Evolutionary conservation across 495 filamentous ascomycete genomes (phyloP).

Genomic region (Annulohypoxylon moriforme): DNA sequence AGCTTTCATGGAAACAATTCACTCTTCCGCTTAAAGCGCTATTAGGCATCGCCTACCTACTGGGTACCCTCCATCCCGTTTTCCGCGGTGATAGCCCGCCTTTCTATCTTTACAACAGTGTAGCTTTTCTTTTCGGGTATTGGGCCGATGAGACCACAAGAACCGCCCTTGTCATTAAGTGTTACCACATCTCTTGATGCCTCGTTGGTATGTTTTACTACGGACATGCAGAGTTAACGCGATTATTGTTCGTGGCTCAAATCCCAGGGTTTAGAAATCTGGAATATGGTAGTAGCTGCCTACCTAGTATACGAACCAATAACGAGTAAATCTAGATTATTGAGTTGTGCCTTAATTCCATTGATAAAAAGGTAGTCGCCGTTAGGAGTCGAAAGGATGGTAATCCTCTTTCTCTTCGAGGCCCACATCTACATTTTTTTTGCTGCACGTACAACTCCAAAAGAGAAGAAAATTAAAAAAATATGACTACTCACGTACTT

Average conservation of each 20-base stretch:
- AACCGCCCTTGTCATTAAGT: constrained; percentile 5
- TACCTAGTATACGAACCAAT: constrained; percentile 30
- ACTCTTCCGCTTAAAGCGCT: background rate
- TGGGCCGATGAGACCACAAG: constrained; percentile 24
- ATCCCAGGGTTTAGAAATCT: constrained; percentile 7
- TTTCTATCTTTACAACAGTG: constrained; percentile 28
- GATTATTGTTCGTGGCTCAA: constrained; percentile 23
- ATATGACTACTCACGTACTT: constrained; percentile 41
- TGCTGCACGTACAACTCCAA: constrained; percentile 10
- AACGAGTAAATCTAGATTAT: constrained; percentile 10
- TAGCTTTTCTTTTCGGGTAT: constrained; percentile 30
- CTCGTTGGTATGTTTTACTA: constrained; percentile 17
- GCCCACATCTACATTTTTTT: background rate
- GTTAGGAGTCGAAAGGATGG: constrained; percentile 27
- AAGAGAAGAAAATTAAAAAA: background rate
- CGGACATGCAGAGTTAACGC: constrained; percentile 12
- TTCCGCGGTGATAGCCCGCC: constrained; percentile 21
- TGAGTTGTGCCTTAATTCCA: constrained; percentile 28
- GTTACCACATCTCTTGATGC: constrained; percentile 31
- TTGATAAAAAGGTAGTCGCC: constrained; percentile 3
- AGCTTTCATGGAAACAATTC: constrained; percentile 3
- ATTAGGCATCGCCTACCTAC: constrained; percentile 16
- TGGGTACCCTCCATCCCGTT: constrained; percentile 32
- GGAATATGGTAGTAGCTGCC: constrained; percentile 3
- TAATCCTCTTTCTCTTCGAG: constrained; percentile 16